phyloP scores from a whole-genome alignment of 129 eudicot genomes.

The Centaurea solstitialis region DNA sequence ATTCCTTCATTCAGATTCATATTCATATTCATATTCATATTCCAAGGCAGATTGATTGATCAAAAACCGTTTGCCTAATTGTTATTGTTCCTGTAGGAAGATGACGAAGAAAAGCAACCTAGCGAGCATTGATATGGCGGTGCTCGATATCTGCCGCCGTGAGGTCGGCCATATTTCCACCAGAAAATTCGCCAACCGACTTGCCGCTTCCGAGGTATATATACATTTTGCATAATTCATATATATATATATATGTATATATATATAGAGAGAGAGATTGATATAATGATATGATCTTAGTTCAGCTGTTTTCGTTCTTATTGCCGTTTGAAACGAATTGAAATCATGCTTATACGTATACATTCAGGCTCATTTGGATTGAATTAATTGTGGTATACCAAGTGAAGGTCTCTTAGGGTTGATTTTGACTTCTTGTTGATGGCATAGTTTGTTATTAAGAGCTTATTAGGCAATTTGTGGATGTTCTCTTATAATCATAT shows the following conservation, averaged over 20 bases:
- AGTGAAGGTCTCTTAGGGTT: not conserved
- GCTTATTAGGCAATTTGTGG: not conserved
- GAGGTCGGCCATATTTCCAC: constrained; percentile 73
- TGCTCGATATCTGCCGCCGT: constrained; percentile 69
- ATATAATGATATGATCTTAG: not conserved
- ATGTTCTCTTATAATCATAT: not conserved
- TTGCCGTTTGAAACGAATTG: not conserved
- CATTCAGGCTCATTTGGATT: not conserved
- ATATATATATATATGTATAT: too few species aligned
- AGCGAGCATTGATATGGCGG: constrained; percentile 46
- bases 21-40: not conserved
- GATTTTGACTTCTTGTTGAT: not conserved
- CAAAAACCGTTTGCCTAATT: not conserved
- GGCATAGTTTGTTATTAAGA: not conserved
- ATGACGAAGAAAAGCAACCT: constrained; percentile 49
- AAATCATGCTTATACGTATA: not conserved
- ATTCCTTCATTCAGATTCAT: constrained; percentile 2
- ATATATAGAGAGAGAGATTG: not conserved
- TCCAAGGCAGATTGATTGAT: too few species aligned
- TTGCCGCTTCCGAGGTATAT: constrained; percentile 80
- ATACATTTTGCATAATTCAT: too few species aligned
- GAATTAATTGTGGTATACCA: not conserved
- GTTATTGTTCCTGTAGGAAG: constrained; percentile 7
- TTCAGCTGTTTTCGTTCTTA: not conserved
- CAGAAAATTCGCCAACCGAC: constrained; percentile 65